Evolutionary conservation across 2,329 filamentous ascomycete genomes (phyloP), one percentile per base, ranked within the genome.

Genomic region (Hypomyces perniciosus): DNA sequence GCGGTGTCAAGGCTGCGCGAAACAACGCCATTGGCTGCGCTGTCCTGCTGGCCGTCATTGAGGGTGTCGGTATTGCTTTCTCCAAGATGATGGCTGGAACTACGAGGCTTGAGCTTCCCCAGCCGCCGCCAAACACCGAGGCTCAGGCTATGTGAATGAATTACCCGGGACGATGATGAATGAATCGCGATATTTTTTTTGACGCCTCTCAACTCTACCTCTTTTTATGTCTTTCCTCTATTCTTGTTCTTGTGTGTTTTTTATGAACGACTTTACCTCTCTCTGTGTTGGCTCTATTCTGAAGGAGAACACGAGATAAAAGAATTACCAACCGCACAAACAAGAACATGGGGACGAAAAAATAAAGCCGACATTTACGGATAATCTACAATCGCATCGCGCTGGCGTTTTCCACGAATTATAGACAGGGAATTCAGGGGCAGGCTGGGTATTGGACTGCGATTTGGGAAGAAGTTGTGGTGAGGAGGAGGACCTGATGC

Each of bases 1-100:
- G 93, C 63, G 93, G 93, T 53, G 86, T 86, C 70, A 91, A 89
- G 76, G 90, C 92, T 26, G 90, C 93, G 57, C 81, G 93, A 62
- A 97, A 97, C 72, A 91, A 90, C 54, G 93, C 93, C 56, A 97
- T 99, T 64, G 93, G 92, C 60, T 97, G 93, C 69, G 93, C 90
- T 28, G 88, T 96, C 58, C 80, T 99, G 64, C 78, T 99, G 42
- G 93, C 89, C 46, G 92, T 99, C 58, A 97, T 99, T 57, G 92
- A 99, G 72, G 92, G 93, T 62, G 93, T 97, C 50, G 92, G 92
- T 62, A 97, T 99, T 65, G 91, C 88, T 7, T 92, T 96, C 75
- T 87, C 90, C 70, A 85, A 91, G 70, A 90, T 96, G 86, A 88
- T 96, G 81, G 88, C 91, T 34, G 88, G 90, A 57, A 86, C 85